These are phyloP conservation scores for Kluyveromyces siamensis DNA, from an alignment of 805 yeast genomes.

Conservation along the genomic window DNA sequence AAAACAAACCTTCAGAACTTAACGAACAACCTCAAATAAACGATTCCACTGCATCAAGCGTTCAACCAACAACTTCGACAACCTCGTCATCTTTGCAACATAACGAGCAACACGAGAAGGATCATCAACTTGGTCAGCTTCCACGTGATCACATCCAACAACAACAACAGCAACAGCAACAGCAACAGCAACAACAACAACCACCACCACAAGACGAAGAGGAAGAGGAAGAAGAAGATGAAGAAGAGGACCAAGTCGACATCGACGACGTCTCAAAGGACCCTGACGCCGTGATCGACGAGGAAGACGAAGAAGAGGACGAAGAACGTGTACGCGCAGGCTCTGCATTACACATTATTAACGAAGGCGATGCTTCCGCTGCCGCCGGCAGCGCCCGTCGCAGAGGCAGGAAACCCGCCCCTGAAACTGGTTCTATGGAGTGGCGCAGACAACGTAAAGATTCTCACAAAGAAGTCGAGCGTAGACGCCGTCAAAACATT, in stretches of 20 bases:
- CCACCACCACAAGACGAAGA: background rate
- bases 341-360: background rate
- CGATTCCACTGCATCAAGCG: background rate
- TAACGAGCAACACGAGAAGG: background rate
- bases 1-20: constrained; percentile 2
- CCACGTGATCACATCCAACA: too few species aligned
- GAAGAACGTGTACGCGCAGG: background rate
- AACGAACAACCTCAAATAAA: background rate
- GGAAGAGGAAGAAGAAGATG: constrained; percentile 9
- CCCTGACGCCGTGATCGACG: constrained; percentile 8
- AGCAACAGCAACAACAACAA: background rate
- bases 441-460: constrained; percentile 54
- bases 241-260: constrained; percentile 12
- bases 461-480: constrained; percentile 92
- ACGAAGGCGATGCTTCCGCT: constrained; percentile 10
- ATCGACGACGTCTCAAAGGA: constrained; percentile 14
- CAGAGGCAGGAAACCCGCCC: constrained; percentile 24
- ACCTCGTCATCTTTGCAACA: background rate
- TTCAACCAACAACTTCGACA: background rate
- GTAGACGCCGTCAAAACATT: constrained; percentile 83
- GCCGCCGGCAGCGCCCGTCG: constrained; percentile 10
- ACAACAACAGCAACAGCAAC: too few species aligned
- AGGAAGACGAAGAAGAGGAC: constrained; percentile 4
- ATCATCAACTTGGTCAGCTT: background rate
- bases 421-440: constrained; percentile 22